phyloP scores from a whole-genome alignment of 345 rosid species.

The Arabis hirsuta region DNA sequence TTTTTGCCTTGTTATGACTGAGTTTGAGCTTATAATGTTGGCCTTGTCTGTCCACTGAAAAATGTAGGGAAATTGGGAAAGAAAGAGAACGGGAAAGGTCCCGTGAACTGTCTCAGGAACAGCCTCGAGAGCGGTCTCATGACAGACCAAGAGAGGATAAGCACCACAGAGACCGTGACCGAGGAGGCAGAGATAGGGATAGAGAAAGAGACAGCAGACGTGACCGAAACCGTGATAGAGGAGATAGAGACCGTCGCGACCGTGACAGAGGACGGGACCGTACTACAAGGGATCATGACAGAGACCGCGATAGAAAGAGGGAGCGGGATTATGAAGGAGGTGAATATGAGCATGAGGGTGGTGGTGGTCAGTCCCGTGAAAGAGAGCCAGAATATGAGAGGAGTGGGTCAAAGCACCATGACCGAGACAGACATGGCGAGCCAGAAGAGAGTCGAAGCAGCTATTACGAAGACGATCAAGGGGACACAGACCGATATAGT shows the following conservation, averaged over 20 bases:
- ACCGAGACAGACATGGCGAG: slow-evolving; percentile 56
- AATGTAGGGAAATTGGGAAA: slow-evolving; percentile 59
- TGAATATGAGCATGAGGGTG: slow-evolving; percentile 50
- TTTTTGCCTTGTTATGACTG: not conserved
- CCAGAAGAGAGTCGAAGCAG: slow-evolving; percentile 51
- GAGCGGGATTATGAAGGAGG: slow-evolving; percentile 58
- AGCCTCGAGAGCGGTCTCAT: slow-evolving; percentile 66
- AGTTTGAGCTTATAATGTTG: slow-evolving; percentile 7
- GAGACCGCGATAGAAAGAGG: slow-evolving; percentile 48
- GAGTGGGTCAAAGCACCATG: slow-evolving; percentile 57
- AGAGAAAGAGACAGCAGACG: slow-evolving; percentile 59
- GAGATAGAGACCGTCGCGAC: slow-evolving; percentile 44
- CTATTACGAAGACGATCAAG: slow-evolving; percentile 47
- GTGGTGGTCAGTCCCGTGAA: slow-evolving; percentile 65
- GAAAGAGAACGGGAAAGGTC: slow-evolving; percentile 77
- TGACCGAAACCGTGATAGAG: slow-evolving; percentile 53
- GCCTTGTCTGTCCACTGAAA: slow-evolving; percentile 26
- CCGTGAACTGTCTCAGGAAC: slow-evolving; percentile 73
- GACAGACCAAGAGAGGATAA: slow-evolving; percentile 80
- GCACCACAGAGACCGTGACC: slow-evolving; percentile 75
- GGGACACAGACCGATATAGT: slow-evolving; percentile 65
- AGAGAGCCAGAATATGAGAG: slow-evolving; percentile 65
- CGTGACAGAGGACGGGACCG: slow-evolving; percentile 62
- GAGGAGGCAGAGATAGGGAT: slow-evolving; percentile 60
- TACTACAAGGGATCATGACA: slow-evolving; percentile 51